Percentiles rank a stretch among this genome's conserved stretches.
phyloP scores from a whole-genome alignment of 2,329 filamentous ascomycete species.

The Leptodontidium sp. region DNA sequence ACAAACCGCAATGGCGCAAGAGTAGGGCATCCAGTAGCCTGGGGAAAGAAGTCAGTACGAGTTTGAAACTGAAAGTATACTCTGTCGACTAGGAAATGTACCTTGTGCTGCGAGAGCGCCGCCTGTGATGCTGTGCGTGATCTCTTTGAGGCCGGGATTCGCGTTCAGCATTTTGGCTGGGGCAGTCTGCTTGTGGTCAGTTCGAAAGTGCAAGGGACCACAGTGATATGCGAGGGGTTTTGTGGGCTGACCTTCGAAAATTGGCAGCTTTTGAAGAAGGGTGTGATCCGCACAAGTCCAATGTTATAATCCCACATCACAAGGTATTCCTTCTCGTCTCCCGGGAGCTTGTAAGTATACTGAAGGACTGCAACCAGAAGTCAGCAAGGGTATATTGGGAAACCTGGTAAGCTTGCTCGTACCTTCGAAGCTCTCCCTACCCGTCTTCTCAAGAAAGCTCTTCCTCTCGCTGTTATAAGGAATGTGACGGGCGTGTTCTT shows the following conservation, averaged over 20 bases:
- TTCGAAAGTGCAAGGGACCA: conserved; percentile 15
- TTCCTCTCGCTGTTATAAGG: conserved; percentile 97
- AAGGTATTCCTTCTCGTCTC: conserved; percentile 70
- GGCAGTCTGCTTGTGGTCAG: conserved; percentile 69
- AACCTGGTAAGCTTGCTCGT: conserved; percentile 43
- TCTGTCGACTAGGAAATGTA: conserved; percentile 48
- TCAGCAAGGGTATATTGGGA: conserved; percentile 35
- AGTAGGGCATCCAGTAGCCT: conserved; percentile 98
- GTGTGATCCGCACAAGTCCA: conserved; percentile 91
- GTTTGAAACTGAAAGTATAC: conserved; percentile 19
- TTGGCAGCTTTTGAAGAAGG: conserved; percentile 90
- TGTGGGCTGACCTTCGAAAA: conserved; percentile 77
- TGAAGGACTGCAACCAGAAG: conserved; percentile 71
- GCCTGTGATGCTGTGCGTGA: conserved; percentile 93
- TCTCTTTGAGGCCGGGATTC: conserved; percentile 85
- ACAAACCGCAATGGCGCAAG: conserved; percentile 85
- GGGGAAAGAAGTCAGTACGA: conserved; percentile 14
- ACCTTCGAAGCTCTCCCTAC: conserved; percentile 90
- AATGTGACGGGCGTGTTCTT: conserved; percentile 75
- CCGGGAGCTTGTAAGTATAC: conserved; percentile 80
- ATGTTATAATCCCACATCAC: conserved; percentile 99
- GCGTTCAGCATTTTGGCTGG: conserved; percentile 82
- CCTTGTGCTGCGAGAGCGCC: conserved; percentile 91
- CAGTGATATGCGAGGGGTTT: background rate
- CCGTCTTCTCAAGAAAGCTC: conserved; percentile 84